Conservation (phyloP, 2,329 filamentous ascomycete genomes). For the Fusarium haematococcum region DNA sequence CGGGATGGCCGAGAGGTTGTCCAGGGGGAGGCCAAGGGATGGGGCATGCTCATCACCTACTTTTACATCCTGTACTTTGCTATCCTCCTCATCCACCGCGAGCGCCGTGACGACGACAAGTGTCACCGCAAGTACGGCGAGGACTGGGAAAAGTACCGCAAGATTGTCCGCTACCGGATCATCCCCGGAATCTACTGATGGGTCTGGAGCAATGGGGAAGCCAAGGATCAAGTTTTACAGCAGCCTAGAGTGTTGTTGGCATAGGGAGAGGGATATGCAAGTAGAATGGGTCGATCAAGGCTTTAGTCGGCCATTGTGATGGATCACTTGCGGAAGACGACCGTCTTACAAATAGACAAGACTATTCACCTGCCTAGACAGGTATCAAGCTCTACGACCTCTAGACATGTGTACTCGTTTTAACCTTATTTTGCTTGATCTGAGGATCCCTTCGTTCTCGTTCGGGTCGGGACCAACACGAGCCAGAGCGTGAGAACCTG, state of each 20-base stretch:
- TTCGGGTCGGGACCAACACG: not conserved
- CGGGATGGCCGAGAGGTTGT: slow-evolving; percentile 73
- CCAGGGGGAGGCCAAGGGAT: slow-evolving; percentile 80
- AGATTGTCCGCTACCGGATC: slow-evolving; percentile 83
- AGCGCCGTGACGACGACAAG: slow-evolving; percentile 89
- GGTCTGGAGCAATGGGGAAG: slow-evolving; percentile 1
- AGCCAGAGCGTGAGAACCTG: not conserved
- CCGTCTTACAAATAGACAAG: not conserved
- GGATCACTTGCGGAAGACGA: slow-evolving; percentile 2
- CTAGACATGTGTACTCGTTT: slow-evolving; percentile 10
- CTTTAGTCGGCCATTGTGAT: not conserved
- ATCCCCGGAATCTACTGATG: slow-evolving; percentile 84
- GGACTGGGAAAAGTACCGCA: slow-evolving; percentile 91
- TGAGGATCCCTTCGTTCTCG: not conserved
- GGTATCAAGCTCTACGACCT: slow-evolving; percentile 22
- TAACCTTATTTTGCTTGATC: slow-evolving; percentile 11
- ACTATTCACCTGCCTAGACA: slow-evolving; percentile 25
- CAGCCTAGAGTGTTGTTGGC: not conserved
- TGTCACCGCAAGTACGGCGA: slow-evolving; percentile 91
- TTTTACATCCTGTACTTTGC: slow-evolving; percentile 96
- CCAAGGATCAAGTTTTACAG: not conserved
- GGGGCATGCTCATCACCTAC: slow-evolving; percentile 90
- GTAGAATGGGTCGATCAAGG: slow-evolving; percentile 17
- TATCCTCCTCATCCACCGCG: slow-evolving; percentile 85
- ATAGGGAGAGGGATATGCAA: not conserved